Base-by-base conservation (phyloP, 805 yeast species). In the Suhomyces canberraensis region DNA sequence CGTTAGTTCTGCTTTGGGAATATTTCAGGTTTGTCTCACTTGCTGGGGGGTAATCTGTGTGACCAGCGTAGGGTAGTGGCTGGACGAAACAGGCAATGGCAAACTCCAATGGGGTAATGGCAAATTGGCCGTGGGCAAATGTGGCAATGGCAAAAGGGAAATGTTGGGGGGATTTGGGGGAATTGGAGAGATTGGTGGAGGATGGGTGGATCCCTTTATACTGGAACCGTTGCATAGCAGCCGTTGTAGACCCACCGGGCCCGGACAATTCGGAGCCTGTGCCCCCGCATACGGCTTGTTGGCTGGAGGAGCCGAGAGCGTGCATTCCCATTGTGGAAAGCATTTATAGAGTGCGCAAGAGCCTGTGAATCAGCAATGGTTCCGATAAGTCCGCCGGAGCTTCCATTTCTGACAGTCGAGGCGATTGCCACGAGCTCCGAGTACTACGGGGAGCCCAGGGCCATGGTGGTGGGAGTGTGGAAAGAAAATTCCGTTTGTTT, bases 301-400 rank as follows among this genome's bases (percentile, higher is more conserved):
- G n/a, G n/a, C n/a, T n/a, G n/a, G n/a, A n/a, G n/a, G n/a, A n/a
- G n/a, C n/a, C n/a, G n/a, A n/a, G n/a, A n/a, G n/a, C n/a, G n/a
- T n/a, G n/a, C n/a, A n/a, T n/a, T n/a, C n/a, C n/a, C n/a, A n/a
- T n/a, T n/a, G n/a, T n/a, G n/a, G n/a, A n/a, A n/a, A n/a, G n/a
- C n/a, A n/a, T n/a, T n/a, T n/a, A n/a, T n/a, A n/a, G n/a, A n/a
- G n/a, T n/a, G n/a, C n/a, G n/a, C n/a, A n/a, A n/a, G n/a, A n/a
- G n/a, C n/a, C n/a, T n/a, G n/a, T n/a, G n/a, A n/a, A n/a, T n/a
- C n/a, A n/a, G n/a, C 9, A 9, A 20, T 9, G 22, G 22, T 20
- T 20, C 33, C 33, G 35, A 16, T 32, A 32, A 24, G 29, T 16
- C 36, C 30, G 11, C 36, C 36, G 13, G 13, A 24, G 18, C 29